Evolutionary conservation across 2,329 filamentous ascomycete genomes (phyloP).

Genomic region (Pseudofabraea citricarpa): DNA sequence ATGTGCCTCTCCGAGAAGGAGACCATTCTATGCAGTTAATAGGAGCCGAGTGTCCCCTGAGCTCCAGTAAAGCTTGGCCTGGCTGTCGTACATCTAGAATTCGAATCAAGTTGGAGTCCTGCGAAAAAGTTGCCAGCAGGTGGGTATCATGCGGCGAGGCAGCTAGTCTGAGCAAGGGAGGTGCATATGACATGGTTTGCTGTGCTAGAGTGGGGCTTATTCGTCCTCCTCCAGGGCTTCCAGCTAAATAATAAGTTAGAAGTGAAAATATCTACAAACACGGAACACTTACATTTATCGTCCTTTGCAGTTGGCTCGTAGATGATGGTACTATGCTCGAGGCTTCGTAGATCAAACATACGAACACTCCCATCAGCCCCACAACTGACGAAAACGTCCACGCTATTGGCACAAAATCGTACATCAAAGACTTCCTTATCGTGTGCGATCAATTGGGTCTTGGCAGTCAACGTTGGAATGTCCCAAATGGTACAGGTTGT

Average conservation of each 20-base stretch:
- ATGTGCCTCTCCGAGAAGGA: constrained; percentile 75
- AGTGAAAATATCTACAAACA: neutral
- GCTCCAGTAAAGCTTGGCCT: constrained; percentile 87
- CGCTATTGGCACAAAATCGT: constrained; percentile 93
- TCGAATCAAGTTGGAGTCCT: constrained; percentile 86
- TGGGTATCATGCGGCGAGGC: constrained; percentile 95
- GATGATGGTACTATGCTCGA: constrained; percentile 98
- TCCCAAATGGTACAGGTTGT: constrained; percentile 99
- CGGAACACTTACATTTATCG: constrained; percentile 52
- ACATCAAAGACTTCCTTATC: constrained; percentile 99
- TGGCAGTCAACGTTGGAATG: constrained; percentile 93
- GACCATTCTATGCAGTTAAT: constrained; percentile 98
- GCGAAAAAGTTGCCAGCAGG: constrained; percentile 92
- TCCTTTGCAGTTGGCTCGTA: constrained; percentile 94
- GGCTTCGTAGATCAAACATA: constrained; percentile 95
- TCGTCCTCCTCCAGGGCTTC: constrained; percentile 47
- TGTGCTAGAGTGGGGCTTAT: constrained; percentile 72
- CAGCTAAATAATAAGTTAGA: constrained; percentile 31
- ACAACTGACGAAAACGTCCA: constrained; percentile 98
- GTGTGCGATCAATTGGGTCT: constrained; percentile 96
- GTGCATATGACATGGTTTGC: constrained; percentile 72
- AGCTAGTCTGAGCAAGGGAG: constrained; percentile 73
- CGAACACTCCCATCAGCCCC: constrained; percentile 95
- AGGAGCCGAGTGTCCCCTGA: constrained; percentile 79
- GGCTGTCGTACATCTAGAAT: constrained; percentile 96